Evolutionary conservation across 108 stramenopile species (phyloP).

Genomic region (Cyclotella atomus): DNA sequence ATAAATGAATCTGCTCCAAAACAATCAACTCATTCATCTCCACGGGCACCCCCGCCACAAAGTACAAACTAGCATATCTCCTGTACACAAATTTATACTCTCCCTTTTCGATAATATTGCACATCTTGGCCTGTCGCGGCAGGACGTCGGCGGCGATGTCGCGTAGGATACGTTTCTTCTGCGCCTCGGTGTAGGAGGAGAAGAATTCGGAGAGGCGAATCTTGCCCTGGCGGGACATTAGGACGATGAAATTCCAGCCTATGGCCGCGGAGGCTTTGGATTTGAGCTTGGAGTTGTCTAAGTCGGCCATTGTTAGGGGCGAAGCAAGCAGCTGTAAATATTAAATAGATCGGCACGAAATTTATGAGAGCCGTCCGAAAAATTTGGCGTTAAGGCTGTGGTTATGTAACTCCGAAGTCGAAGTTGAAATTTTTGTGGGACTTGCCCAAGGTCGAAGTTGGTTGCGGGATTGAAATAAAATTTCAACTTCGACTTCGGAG

Average conservation of each 20-base stretch:
- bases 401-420: too few relatives aligned
- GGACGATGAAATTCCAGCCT: constrained; percentile 87
- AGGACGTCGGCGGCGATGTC: constrained; percentile 93
- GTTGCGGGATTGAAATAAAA: too few relatives aligned
- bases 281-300: constrained; percentile 35
- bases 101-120: constrained; percentile 98
- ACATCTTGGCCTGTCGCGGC: constrained; percentile 98
- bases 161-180: constrained; percentile 91
- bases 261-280: constrained; percentile 52
- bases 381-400: too few relatives aligned
- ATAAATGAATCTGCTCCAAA: constrained; percentile 97
- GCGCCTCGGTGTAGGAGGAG: constrained; percentile 79
- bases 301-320: constrained; percentile 29
- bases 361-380: too few relatives aligned
- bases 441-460: too few relatives aligned
- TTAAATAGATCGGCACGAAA: too few relatives aligned
- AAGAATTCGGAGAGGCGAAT: constrained; percentile 89
- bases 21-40: constrained; percentile 89
- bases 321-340: too few relatives aligned
- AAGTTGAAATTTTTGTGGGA: too few relatives aligned
- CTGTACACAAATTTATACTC: constrained; percentile 93
- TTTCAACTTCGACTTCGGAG: too few relatives aligned
- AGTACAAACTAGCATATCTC: constrained; percentile 88
- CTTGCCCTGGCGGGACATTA: constrained; percentile 89
- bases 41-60: constrained; percentile 82